Base-by-base conservation (phyloP, 2,329 filamentous ascomycete genomes). In the Pseudonectria buxi region DNA sequence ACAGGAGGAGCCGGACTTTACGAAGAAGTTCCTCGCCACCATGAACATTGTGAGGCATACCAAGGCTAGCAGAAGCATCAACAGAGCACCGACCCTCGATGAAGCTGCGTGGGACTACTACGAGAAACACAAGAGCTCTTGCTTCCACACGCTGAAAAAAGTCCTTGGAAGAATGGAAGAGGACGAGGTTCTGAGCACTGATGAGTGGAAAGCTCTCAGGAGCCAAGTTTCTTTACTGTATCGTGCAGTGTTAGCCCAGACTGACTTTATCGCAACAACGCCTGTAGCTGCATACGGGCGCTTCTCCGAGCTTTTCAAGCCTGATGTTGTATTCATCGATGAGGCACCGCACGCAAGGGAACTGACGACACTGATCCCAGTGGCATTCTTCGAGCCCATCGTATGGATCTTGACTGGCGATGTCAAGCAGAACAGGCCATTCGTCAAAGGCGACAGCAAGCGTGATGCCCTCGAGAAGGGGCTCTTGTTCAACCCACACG, bases 251-350 rank as follows among this genome's bases (percentile, higher is more conserved):
- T 47, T 71, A 0, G 41, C 40, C 2, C 46, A 57, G 3, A 57
- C 63, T 0, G 67, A 70, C 30, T 69, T 70, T 33, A 55, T 71
- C 2, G 65, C 66, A 0, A 67, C 67, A 0, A 70, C 68, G 1
- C 67, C 68, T 0, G 67, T 69, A 1, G 64, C 66, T 3, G 61
- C 64, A 0, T 59, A 54, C 4, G 58, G 58, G 0, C 45, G 50
- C 0, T 65, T 70, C 24, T 45, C 55, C 0, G 56, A 52, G 3
- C 51, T 87, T 6, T 86, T 88, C 24, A 81, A 83, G 44, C 86
- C 87, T 0, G 84, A 92, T 48, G 80, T 94, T 44, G 77, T 92
- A 1, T 89, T 94, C 53, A 85, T 94, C 44, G 87, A 89, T 28
- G 86, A 94, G 56, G 63, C 65, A 0, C 63, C 66, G 0, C 67